phyloP scores from a whole-genome alignment of 306 rosid species.

The Vachellia pachyceras region DNA sequence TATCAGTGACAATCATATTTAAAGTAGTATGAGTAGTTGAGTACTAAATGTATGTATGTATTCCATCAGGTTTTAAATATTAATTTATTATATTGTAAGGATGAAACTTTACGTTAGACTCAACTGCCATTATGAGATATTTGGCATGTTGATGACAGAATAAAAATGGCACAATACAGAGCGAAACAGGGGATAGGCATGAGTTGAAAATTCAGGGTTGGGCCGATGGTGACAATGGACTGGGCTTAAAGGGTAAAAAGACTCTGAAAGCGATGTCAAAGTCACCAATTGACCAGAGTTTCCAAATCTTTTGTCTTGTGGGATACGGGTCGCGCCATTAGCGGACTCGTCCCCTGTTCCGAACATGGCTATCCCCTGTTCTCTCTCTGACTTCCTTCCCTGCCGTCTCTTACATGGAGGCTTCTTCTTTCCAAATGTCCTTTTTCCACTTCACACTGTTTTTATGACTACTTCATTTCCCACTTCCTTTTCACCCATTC shows the following conservation, averaged over 20 bases:
- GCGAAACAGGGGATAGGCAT: background rate
- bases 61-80: no score
- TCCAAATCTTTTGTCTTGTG: slow-evolving; percentile 16
- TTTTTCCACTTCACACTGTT: background rate
- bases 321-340: slow-evolving; percentile 41
- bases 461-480: background rate
- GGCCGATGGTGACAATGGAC: slow-evolving; percentile 27
- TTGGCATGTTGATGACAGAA: background rate
- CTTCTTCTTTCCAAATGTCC: background rate
- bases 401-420: slow-evolving; percentile 36
- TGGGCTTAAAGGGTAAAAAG: background rate
- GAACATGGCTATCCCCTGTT: background rate
- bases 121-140: no score
- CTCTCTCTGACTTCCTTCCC: slow-evolving; percentile 4
- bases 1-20: no score
- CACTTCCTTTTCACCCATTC: no score
- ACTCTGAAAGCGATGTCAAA: background rate
- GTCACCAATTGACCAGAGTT: slow-evolving; percentile 39
- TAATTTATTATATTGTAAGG: no score
- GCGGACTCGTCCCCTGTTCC: slow-evolving; percentile 36
- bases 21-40: no score
- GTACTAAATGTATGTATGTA: no score
- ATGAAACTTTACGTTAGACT: no score
- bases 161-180: background rate
- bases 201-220: background rate